A percentile compares a stretch with the other conserved stretches of the same genome.
phyloP scores from a whole-genome alignment of 1,284 basidiomycete species.

The Trametes sp. region DNA sequence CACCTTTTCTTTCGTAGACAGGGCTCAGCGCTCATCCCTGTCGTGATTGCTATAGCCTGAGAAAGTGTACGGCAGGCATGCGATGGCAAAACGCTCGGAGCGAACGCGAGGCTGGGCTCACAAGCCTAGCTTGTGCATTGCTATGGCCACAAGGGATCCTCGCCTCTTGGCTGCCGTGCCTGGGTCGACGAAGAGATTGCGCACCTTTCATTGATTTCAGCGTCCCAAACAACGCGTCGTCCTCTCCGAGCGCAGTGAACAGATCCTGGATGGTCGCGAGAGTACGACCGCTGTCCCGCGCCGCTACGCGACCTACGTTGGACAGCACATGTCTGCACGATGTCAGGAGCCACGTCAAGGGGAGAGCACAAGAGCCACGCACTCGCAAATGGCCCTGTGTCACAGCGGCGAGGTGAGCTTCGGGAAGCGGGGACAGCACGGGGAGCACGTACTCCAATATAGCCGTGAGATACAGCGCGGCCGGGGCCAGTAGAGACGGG shows the following conservation, averaged over 20 bases:
- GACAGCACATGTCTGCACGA: conserved; percentile 77
- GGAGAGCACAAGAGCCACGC: conserved; percentile 44
- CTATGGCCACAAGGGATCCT: too few species aligned
- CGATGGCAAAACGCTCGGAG: too few species aligned
- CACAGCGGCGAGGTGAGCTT: conserved; percentile 20
- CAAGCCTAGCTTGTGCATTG: neutral
- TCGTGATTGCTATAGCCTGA: too few species aligned
- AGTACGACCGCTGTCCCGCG: conserved; percentile 83
- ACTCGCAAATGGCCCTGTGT: conserved; percentile 84
- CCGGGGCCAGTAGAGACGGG: conserved; percentile 73
- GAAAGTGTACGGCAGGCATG: too few species aligned
- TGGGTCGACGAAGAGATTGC: conserved; percentile 26
- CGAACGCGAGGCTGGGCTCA: too few species aligned
- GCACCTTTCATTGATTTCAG: conserved; percentile 89
- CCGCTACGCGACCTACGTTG: conserved; percentile 83
- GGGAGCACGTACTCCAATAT: conserved; percentile 82
- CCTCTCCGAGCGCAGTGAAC: conserved; percentile 88
- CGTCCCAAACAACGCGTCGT: conserved; percentile 81
- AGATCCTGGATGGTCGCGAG: conserved; percentile 81
- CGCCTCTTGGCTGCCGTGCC: too few species aligned
- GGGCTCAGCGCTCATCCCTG: too few species aligned
- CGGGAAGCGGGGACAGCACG: conserved; percentile 24
- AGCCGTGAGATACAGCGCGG: conserved; percentile 90
- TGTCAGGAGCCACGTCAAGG: conserved; percentile 3
- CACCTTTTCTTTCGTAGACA: too few species aligned